A percentile compares a stretch with the other conserved stretches of the same genome.
Conservation (phyloP, 768 basidiomycete species). For the Rhizopogon rudus region DNA sequence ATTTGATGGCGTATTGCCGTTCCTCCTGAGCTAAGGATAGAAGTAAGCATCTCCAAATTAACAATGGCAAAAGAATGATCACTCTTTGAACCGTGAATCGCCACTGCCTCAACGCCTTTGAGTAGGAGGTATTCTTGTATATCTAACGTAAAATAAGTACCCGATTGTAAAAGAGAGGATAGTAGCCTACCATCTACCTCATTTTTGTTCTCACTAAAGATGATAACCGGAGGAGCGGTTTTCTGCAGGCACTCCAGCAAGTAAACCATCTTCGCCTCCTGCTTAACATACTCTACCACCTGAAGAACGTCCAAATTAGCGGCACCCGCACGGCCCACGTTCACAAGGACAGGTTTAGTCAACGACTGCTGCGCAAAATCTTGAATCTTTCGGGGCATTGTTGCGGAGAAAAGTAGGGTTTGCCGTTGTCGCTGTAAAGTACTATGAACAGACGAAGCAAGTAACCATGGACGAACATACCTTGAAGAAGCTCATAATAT, state of each 20-base stretch:
- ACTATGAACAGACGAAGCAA: constrained; percentile 5
- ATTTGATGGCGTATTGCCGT: constrained; percentile 97
- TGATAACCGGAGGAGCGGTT: constrained; percentile 95
- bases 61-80: constrained; percentile 1
- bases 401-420: constrained; percentile 95
- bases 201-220: constrained; percentile 99
- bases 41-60: not conserved
- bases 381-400: constrained; percentile 98
- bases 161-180: not conserved
- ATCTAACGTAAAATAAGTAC: constrained; percentile 43
- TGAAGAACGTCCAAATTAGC: constrained; percentile 96
- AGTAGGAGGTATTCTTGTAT: constrained; percentile 96
- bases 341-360: constrained; percentile 92
- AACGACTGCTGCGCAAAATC: constrained; percentile 97
- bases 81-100: constrained; percentile 98
- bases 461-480: constrained; percentile 33
- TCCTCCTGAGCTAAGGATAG: constrained; percentile 81
- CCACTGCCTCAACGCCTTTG: constrained; percentile 97
- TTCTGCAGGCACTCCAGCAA: constrained; percentile 96
- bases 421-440: constrained; percentile 81
- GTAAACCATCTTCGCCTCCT: constrained; percentile 99
- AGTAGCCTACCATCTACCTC: constrained; percentile 87
- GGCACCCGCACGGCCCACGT: constrained; percentile 96
- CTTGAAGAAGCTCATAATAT: constrained; percentile 99
- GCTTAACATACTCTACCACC: constrained; percentile 98